A percentile compares a stretch with the other conserved stretches of the same genome.
These are phyloP conservation scores for Xerocomellus amylosporus DNA, from an alignment of 768 basidiomycete genomes.

Conservation along the genomic window DNA sequence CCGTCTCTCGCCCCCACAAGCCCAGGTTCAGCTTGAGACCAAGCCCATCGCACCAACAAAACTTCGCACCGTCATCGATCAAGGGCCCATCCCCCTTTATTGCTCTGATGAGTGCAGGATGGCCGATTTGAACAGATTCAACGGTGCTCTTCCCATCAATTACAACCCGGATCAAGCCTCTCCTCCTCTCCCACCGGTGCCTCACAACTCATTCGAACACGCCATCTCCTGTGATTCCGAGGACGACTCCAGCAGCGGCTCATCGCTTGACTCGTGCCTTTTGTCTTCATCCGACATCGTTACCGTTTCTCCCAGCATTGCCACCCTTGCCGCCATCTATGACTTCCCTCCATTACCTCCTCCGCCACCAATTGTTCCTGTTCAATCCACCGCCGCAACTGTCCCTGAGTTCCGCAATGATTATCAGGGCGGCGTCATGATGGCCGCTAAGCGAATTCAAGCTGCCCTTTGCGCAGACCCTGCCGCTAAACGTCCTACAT, in stretches of 20 bases:
- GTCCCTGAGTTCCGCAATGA: conserved; percentile 36
- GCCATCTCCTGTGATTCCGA: conserved; percentile 32
- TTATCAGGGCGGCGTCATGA: conserved; percentile 64
- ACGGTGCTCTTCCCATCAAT: conserved; percentile 42
- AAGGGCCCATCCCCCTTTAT: conserved; percentile 76
- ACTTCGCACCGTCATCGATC: conserved; percentile 72
- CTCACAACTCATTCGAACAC: conserved; percentile 37
- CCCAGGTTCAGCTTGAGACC: conserved; percentile 20
- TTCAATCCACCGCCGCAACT: conserved; percentile 18
- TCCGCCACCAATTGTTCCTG: conserved; percentile 41
- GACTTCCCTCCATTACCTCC: conserved; percentile 56
- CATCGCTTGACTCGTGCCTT: conserved; percentile 37
- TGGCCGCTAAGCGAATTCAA: conserved; percentile 59
- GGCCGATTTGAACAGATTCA: conserved; percentile 48
- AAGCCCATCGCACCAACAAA: conserved; percentile 39
- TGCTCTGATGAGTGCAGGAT: conserved; percentile 77
- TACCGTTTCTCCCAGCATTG: conserved; percentile 32
- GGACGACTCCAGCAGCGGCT: conserved; percentile 41
- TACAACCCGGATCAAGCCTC: conserved; percentile 47
- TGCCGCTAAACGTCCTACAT: conserved; percentile 34
- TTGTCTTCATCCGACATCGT: conserved; percentile 25
- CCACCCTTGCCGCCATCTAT: conserved; percentile 39
- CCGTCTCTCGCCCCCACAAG: conserved; percentile 13
- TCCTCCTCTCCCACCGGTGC: conserved; percentile 40
- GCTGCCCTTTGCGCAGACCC: conserved; percentile 44